Evolutionary conservation across 1,284 basidiomycete genomes (phyloP).

Genomic region (Cutaneotrichosporon mucoides): DNA sequence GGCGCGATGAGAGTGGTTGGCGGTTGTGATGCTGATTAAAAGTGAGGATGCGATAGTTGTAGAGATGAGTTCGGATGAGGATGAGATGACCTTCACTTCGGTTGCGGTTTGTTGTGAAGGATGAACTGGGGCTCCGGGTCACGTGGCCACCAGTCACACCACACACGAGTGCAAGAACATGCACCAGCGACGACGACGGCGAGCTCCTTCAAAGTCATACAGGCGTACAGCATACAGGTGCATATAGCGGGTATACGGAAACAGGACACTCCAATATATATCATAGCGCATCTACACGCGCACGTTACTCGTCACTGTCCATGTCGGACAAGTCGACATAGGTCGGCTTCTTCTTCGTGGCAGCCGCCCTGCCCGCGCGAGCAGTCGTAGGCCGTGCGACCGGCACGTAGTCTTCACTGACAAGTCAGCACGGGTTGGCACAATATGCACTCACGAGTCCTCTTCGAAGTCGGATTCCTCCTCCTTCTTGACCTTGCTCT

Average conservation of each 20-base stretch:
- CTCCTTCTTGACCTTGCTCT: conserved; percentile 17
- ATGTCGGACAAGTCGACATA: conserved; percentile 22
- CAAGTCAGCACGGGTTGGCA: neutral
- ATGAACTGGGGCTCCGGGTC: neutral
- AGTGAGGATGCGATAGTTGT: no score
- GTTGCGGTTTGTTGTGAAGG: no score
- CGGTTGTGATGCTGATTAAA: no score
- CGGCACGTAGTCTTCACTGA: conserved; percentile 1
- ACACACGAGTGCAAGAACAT: no score
- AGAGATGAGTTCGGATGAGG: no score
- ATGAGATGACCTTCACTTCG: no score
- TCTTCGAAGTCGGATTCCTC: conserved; percentile 19
- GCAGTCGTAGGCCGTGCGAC: conserved; percentile 5
- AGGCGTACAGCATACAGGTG: neutral
- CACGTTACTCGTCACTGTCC: conserved; percentile 9
- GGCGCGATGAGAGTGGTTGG: no score
- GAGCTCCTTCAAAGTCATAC: no score
- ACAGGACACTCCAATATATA: neutral
- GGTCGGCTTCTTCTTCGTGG: conserved; percentile 17
- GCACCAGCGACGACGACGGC: no score
- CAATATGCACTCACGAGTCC: conserved; percentile 9
- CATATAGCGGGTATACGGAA: neutral
- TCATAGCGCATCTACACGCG: neutral
- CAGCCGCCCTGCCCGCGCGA: conserved; percentile 8
- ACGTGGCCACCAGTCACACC: neutral